Base-by-base conservation (phyloP, 2,329 filamentous ascomycete species). In the Clarireedia monteithiana region DNA sequence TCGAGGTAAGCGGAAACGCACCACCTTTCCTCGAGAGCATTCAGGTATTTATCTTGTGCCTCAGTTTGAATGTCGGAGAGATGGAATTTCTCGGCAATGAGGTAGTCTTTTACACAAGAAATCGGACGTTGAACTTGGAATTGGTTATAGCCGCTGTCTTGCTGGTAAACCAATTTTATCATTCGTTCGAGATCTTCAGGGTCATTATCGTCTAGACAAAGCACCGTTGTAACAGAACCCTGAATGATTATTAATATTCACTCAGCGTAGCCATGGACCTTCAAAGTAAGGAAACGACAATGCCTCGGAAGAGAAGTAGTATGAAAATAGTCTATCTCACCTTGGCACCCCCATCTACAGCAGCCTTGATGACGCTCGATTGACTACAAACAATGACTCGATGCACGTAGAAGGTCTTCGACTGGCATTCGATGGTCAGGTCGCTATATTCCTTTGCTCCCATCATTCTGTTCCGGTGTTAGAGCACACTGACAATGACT, bases 101-200 rank as follows among this genome's bases (percentile, higher is more conserved):
- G 20, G 49, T 56, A 59, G 51, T 59, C 44, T n/a, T 50, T 26
- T 17, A 57, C 49, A 38, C 53, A 20, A 20, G 17, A 20, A 20
- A 20, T 20, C 2, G 17, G 17, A 20, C 2, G 17, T 20, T 1
- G 17, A 20, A n/a, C n/a, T n/a, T 2, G 17, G 17, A 20, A 20
- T 20, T 2, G 17, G 17, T 20, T 20, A 1, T 1, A 20, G 17
- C 17, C 17, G 17, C 17, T 20, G 17, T 20, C 17, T 20, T 34
- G 30, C 12, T 34, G 15, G 46, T 94, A 94, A 53, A 91, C 81
- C 70, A 48, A 60, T 14, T 34, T 20, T 34, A 60, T 34, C 44
- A 58, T 53, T 7, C 34, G 23, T n/a, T 47, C 34, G 12, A 60
- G 15, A 38, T 56, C 48, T 7, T 47, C 27, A 3, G 42, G 57